Conservation (phyloP, 2,329 filamentous ascomycete genomes). For the Penicillium sp. region DNA sequence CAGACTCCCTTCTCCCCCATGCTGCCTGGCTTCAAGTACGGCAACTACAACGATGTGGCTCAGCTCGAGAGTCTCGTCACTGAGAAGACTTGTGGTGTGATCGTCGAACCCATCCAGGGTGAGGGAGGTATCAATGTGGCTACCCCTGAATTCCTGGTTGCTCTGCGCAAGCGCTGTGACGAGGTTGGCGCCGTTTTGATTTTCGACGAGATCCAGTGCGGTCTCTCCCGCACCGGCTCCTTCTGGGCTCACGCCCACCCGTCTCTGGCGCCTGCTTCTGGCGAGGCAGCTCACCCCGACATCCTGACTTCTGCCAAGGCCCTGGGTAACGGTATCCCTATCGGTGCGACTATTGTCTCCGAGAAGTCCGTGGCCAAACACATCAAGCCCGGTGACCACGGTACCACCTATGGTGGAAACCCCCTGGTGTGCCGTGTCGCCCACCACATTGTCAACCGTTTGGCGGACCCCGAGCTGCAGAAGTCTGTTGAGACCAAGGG, state of each 20-base stretch:
- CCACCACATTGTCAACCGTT: conserved; percentile 70
- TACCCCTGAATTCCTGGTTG: conserved; percentile 69
- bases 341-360: conserved; percentile 68
- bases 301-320: conserved; percentile 92
- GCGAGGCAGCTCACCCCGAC: conserved; percentile 73
- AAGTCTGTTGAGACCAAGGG: conserved; percentile 61
- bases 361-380: conserved; percentile 57
- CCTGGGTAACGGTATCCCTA: conserved; percentile 89
- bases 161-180: conserved; percentile 73
- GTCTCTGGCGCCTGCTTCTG: conserved; percentile 41
- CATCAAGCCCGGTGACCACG: conserved; percentile 71
- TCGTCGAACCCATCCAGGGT: conserved; percentile 94
- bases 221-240: conserved; percentile 72
- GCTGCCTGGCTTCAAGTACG: conserved; percentile 85
- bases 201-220: conserved; percentile 96
- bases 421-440: conserved; percentile 75
- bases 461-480: conserved; percentile 64
- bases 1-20: conserved; percentile 91
- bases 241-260: conserved; percentile 81
- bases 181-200: conserved; percentile 82
- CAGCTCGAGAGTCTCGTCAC: conserved; percentile 69
- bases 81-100: conserved; percentile 80
- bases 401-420: conserved; percentile 89
- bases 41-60: conserved; percentile 71
- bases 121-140: conserved; percentile 87